phyloP scores from a whole-genome alignment of 805 yeast species.

The Candida pseudofarinosa region DNA sequence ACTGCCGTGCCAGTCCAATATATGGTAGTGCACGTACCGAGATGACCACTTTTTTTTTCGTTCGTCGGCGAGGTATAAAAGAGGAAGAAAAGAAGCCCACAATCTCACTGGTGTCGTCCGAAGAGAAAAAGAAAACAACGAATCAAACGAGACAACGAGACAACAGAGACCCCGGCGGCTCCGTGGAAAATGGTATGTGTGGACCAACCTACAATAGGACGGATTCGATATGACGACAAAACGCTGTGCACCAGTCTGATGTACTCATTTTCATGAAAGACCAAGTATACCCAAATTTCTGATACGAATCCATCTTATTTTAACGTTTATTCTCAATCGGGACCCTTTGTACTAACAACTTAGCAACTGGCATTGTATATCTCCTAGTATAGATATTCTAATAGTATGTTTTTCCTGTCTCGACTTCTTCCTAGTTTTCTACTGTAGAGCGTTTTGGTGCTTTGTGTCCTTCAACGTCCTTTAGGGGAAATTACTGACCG shows the following conservation, averaged over 20 bases:
- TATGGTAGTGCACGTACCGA: background rate
- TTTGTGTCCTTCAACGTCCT: too few relatives aligned
- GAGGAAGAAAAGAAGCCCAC: background rate
- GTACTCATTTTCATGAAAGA: conserved; percentile 42
- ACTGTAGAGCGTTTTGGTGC: too few relatives aligned
- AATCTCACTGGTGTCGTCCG: background rate
- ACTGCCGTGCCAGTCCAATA: too few relatives aligned
- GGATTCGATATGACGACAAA: conserved; percentile 35
- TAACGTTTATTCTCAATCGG: background rate
- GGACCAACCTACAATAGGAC: background rate
- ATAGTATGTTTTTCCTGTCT: too few relatives aligned
- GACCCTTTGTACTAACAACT: background rate
- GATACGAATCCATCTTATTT: conserved; percentile 21
- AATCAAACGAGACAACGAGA: too few relatives aligned
- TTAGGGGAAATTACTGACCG: too few relatives aligned
- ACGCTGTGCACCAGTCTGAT: conserved; percentile 54
- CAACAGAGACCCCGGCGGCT: background rate
- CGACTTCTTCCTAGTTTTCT: too few relatives aligned
- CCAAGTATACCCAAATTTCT: conserved; percentile 47
- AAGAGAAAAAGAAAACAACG: background rate
- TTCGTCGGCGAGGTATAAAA: background rate
- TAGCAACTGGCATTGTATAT: background rate
- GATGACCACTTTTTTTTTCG: background rate
- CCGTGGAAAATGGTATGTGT: background rate
- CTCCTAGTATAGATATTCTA: too few relatives aligned